phyloP scores from a whole-genome alignment of 2,329 filamentous ascomycete species.

The Alternaria sp. region DNA sequence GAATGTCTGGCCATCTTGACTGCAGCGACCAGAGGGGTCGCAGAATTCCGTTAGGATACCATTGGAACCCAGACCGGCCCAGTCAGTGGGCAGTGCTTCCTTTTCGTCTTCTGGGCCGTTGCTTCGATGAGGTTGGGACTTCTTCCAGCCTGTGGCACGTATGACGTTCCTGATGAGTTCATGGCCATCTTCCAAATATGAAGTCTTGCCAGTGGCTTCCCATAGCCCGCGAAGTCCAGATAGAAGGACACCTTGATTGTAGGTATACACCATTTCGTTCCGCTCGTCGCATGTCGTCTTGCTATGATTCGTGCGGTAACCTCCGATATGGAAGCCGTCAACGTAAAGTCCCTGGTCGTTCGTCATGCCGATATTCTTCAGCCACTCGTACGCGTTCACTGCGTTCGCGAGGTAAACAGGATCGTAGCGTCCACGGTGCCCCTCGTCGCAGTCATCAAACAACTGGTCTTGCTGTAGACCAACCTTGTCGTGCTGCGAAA shows the following conservation, averaged over 20 bases:
- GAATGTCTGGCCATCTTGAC: conserved; percentile 86
- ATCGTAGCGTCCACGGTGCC: conserved; percentile 52
- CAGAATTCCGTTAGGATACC: conserved; percentile 87
- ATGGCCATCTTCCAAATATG: conserved; percentile 81
- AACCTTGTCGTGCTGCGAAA: conserved; percentile 39
- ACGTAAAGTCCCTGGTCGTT: conserved; percentile 76
- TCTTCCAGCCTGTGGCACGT: conserved; percentile 77
- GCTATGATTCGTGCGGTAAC: conserved; percentile 61
- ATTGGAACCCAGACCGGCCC: conserved; percentile 77
- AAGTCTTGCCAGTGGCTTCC: conserved; percentile 73
- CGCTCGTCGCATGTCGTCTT: conserved; percentile 79
- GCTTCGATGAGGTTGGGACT: conserved; percentile 4
- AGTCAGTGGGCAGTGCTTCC: conserved; percentile 44
- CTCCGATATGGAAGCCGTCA: conserved; percentile 86
- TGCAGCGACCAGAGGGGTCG: conserved; percentile 75
- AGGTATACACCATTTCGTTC: conserved; percentile 91
- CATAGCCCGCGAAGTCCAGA: conserved; percentile 82
- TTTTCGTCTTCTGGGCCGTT: background rate
- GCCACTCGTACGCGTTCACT: conserved; percentile 79
- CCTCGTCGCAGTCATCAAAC: conserved; percentile 16
- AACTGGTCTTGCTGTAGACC: background rate
- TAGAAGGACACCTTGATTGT: conserved; percentile 92
- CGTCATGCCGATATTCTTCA: conserved; percentile 79
- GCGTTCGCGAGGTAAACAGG: conserved; percentile 74
- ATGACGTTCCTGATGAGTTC: conserved; percentile 76